These are phyloP conservation scores for Scheffersomyces ergatensis DNA, from an alignment of 805 yeast species.

Conservation along the genomic window DNA sequence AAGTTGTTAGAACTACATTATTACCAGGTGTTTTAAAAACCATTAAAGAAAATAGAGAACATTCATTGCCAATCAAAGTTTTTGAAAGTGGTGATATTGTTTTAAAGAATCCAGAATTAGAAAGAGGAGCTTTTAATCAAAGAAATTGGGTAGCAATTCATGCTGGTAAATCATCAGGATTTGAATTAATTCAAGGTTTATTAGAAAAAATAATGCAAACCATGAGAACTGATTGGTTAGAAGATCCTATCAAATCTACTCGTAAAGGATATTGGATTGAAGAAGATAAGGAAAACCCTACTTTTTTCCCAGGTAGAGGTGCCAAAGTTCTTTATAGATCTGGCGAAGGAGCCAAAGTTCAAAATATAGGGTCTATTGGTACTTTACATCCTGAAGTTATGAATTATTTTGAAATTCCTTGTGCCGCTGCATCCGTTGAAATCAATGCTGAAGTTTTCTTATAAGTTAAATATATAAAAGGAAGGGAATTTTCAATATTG, in stretches of 20 bases:
- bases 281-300: constrained; percentile 61
- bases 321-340: constrained; percentile 80
- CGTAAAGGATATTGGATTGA: constrained; percentile 85
- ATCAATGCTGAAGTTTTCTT: constrained; percentile 85
- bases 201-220: constrained; percentile 95
- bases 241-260: constrained; percentile 47
- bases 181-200: constrained; percentile 91
- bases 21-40: constrained; percentile 95
- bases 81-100: constrained; percentile 96
- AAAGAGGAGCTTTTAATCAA: constrained; percentile 88
- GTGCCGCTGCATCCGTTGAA: constrained; percentile 90
- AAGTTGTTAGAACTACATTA: constrained; percentile 93
- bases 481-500: too few species aligned
- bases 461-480: constrained; percentile 26
- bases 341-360: constrained; percentile 53
- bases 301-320: constrained; percentile 97
- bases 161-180: constrained; percentile 94
- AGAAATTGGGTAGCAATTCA: constrained; percentile 93
- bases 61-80: constrained; percentile 89
- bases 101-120: constrained; percentile 72
- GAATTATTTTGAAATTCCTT: constrained; percentile 82
- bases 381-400: constrained; percentile 95
- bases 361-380: constrained; percentile 80
- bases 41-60: constrained; percentile 92
- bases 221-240: constrained; percentile 83